These are phyloP conservation scores for Aegilops speltoides DNA, from an alignment of 176 grass and related monocot species.

Conservation along the genomic window DNA sequence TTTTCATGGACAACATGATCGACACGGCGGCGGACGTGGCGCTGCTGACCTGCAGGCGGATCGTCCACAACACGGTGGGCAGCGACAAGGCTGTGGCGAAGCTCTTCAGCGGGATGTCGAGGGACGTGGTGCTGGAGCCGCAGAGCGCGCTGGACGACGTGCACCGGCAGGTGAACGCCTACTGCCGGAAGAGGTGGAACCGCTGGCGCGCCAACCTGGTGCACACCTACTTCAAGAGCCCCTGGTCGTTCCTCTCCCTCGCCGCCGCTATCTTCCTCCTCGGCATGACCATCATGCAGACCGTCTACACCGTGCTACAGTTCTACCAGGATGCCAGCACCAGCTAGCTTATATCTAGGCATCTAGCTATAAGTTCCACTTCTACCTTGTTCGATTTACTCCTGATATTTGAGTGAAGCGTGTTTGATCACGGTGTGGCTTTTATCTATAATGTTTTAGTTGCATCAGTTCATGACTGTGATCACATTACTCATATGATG, in stretches of 20 bases:
- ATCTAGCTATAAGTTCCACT: not conserved
- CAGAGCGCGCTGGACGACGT: not conserved
- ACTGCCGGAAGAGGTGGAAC: slow-evolving; percentile 36
- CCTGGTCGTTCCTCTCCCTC: slow-evolving; percentile 49
- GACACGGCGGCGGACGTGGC: not conserved
- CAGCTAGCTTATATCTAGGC: not conserved
- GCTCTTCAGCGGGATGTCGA: not conserved
- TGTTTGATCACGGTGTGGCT: not conserved
- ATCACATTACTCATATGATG: too few relatives aligned
- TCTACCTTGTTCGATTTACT: not conserved
- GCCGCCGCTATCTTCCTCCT: not conserved
- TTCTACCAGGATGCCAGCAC: not conserved
- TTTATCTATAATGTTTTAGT: not conserved
- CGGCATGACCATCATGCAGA: not conserved
- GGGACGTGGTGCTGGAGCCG: not conserved
- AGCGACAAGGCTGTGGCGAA: not conserved
- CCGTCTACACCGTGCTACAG: not conserved
- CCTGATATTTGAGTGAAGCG: not conserved
- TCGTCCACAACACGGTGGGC: not conserved
- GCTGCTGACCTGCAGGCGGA: not conserved
- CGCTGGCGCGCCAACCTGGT: slow-evolving; percentile 43
- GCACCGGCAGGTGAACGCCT: not conserved
- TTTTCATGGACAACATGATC: not conserved
- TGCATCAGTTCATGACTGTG: too few relatives aligned
- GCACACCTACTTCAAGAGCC: slow-evolving; percentile 54